These are phyloP conservation scores for Colletotrichum eleusines DNA, from an alignment of 2,329 filamentous ascomycete species.

Conservation along the genomic window DNA sequence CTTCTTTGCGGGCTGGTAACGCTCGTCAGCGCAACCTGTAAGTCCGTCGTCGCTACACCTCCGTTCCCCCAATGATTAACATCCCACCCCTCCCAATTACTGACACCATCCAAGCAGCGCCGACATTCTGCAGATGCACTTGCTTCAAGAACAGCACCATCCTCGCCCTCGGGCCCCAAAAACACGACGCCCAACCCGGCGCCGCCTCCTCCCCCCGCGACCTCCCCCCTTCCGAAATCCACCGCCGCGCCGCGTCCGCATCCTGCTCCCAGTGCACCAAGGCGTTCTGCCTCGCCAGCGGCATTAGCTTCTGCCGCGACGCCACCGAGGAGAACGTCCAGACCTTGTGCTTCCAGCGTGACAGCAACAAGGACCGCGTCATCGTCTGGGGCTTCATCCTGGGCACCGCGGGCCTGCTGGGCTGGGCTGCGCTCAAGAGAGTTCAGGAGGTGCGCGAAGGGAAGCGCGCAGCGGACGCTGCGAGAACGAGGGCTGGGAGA, in stretches of 20 bases:
- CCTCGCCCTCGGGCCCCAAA: conserved; percentile 67
- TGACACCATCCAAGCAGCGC: conserved; percentile 61
- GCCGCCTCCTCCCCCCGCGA: conserved; percentile 47
- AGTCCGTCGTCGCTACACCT: conserved; percentile 43
- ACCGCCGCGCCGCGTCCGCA: conserved; percentile 54
- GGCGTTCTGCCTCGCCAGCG: conserved; percentile 71
- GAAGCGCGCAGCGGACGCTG: conserved; percentile 38
- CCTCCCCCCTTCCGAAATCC: conserved; percentile 40
- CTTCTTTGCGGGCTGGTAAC: conserved; percentile 53
- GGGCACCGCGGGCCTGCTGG: conserved; percentile 68
- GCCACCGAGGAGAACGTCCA: conserved; percentile 72
- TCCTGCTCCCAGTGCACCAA: conserved; percentile 74
- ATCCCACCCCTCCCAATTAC: conserved; percentile 27
- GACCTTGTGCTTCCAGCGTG: conserved; percentile 75
- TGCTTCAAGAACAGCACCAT: conserved; percentile 78
- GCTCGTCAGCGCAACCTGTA: conserved; percentile 58
- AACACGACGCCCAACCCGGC: conserved; percentile 41
- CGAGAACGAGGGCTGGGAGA: conserved; percentile 29
- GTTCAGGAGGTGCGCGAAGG: conserved; percentile 57
- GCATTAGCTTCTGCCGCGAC: conserved; percentile 72
- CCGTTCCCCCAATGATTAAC: background rate
- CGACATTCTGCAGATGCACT: conserved; percentile 77
- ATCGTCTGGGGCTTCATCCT: conserved; percentile 75
- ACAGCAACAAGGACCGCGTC: conserved; percentile 74
- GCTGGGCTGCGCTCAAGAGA: conserved; percentile 68